Base-by-base conservation (phyloP, 164 flowering plant genomes). In the Aristolochia californica region DNA sequence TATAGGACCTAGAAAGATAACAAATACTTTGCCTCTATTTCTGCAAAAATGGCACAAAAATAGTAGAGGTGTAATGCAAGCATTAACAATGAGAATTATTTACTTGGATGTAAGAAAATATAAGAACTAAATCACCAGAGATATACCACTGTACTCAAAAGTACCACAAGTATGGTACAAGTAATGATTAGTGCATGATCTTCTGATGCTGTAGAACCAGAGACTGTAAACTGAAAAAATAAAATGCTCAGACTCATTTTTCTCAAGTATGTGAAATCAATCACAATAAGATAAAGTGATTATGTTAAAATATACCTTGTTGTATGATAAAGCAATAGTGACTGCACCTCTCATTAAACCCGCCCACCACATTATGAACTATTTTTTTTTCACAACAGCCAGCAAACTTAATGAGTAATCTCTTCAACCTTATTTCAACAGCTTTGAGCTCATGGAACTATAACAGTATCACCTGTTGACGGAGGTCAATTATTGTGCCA, bases 291-390 rank as follows among this genome's bases (percentile, higher is more conserved):
- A 52, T n/a, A 11, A 10, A 38, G 23, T 30, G 11, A 5, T 4
- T 38, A 25, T 44, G 17, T 25, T 38, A 20, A 30, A 22, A 58
- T 28, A 18, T 79, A 78, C 93, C 79, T 77, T 66, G 44, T 70
- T 81, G 53, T 80, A 85, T 2, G 87, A 73, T 62, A 85, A 70
- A 56, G 94, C 94, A 49, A 85, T 73, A 11, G 94, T 77, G 40
- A 86, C 87, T 38, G 94, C 87, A 57, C 94, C 94, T 79, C 94
- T 78, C 85, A 86, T 82, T 20, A 86, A 71, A 54, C 94, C 94
- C 30, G 94, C 85, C 89, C 89, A 86, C 89, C 94, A 83, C 55
- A 83, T 77, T 38, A 83, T 74, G 55, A 81, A 72, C 93, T 85
- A 78, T n/a, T n/a, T n/a, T n/a, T n/a, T n/a, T n/a, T n/a, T n/a